Percentiles rank a stretch among this genome's conserved stretches.
Evolutionary conservation across 2,329 filamentous ascomycete species (phyloP).

Genomic region (Calonectria crousiana): DNA sequence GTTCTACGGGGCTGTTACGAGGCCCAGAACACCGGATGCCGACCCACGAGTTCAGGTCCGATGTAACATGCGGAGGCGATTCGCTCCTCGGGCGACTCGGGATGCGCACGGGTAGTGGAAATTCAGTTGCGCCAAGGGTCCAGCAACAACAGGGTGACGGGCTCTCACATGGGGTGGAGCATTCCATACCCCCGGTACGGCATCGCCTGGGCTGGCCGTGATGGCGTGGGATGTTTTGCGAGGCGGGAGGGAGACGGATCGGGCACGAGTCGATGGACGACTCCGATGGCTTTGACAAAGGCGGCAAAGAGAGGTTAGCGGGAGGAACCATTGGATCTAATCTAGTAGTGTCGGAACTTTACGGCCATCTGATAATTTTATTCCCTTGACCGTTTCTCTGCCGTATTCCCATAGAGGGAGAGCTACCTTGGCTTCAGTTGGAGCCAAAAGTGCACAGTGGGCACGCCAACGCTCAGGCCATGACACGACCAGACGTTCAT

Average conservation of each 20-base stretch:
- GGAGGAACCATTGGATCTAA: neutral
- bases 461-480: neutral
- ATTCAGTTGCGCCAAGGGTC: conserved; percentile 1
- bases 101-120: conserved; percentile 11
- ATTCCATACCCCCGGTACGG: conserved; percentile 13
- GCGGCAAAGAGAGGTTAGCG: neutral
- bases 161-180: conserved; percentile 1
- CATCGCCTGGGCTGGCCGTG: neutral
- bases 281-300: neutral
- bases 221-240: conserved; percentile 16
- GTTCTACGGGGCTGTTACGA: neutral
- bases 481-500: neutral
- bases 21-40: neutral
- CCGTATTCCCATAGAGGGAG: neutral
- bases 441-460: neutral
- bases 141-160: neutral
- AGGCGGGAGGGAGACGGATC: neutral
- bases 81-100: neutral
- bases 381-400: neutral
- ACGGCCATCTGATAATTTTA: conserved; percentile 16
- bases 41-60: conserved; percentile 11
- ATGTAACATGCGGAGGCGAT: conserved; percentile 6
- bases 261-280: neutral
- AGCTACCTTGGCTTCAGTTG: neutral
- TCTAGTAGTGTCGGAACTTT: neutral